Evolutionary conservation across 73 alveolate species (phyloP).

Genomic region (Tetrahymena borealis): DNA sequence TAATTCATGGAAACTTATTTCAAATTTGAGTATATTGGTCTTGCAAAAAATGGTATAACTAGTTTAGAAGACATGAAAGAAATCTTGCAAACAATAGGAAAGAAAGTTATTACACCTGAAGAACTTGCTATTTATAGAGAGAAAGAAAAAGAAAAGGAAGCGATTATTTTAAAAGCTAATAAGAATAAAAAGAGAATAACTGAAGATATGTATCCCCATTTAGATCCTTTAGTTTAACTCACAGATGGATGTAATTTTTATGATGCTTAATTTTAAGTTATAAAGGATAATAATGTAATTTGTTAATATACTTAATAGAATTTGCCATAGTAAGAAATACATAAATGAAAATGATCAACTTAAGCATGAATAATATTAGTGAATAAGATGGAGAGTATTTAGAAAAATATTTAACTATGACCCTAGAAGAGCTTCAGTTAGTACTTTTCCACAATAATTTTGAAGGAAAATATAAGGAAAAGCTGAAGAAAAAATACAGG

Average conservation of each 20-base stretch:
- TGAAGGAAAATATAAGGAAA: background rate
- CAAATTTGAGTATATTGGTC: background rate
- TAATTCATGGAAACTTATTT: background rate
- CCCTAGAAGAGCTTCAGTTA: background rate
- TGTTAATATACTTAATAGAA: background rate
- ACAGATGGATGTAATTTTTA: background rate
- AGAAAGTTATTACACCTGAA: background rate
- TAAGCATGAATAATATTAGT: background rate
- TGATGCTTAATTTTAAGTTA: background rate
- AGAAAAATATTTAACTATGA: background rate
- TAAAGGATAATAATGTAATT: background rate
- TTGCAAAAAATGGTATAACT: background rate
- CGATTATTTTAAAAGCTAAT: background rate
- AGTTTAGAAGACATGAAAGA: background rate
- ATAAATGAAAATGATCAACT: background rate
- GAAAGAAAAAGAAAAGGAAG: background rate
- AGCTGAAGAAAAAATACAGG: background rate
- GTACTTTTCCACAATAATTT: background rate
- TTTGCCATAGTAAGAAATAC: background rate
- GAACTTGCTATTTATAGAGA: background rate
- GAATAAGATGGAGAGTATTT: background rate
- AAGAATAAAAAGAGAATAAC: background rate
- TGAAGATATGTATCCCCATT: background rate
- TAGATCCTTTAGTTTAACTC: background rate
- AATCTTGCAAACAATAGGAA: background rate